Evolutionary conservation across 345 rosid species (phyloP).

Genomic region (Boechera retrofracta): DNA sequence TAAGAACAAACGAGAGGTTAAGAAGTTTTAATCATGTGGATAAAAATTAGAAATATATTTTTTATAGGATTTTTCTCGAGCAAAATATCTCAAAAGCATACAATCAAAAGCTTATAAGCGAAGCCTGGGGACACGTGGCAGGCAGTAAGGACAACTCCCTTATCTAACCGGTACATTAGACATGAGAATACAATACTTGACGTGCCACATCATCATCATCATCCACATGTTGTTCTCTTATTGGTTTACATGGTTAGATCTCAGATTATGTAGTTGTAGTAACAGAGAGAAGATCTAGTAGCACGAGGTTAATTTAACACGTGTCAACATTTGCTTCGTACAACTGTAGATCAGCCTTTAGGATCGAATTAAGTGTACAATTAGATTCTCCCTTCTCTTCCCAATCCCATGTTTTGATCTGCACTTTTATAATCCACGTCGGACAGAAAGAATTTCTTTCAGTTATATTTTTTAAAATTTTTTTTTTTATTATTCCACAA

Average conservation of each 20-base stretch:
- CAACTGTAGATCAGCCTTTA: slow-evolving; percentile 12
- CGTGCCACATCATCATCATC: slow-evolving; percentile 16
- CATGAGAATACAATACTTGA: slow-evolving; percentile 27
- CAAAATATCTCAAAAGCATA: slow-evolving; percentile 33
- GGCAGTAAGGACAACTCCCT: slow-evolving; percentile 32
- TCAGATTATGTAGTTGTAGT: slow-evolving; percentile 40
- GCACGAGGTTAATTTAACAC: slow-evolving; percentile 24
- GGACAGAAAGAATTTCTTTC: neutral
- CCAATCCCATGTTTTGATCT: slow-evolving; percentile 6
- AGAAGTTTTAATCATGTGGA: neutral
- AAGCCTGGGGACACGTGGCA: slow-evolving; percentile 21
- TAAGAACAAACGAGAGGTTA: neutral
- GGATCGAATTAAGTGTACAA: slow-evolving; percentile 31
- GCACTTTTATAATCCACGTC: slow-evolving; percentile 23
- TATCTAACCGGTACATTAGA: slow-evolving; percentile 30
- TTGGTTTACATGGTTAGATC: slow-evolving; percentile 22
- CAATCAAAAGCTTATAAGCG: slow-evolving; percentile 23
- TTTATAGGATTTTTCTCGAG: neutral
- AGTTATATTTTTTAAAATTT: neutral
- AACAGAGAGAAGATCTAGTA: slow-evolving; percentile 27
- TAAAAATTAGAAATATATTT: neutral
- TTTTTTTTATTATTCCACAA: neutral
- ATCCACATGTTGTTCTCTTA: slow-evolving; percentile 36
- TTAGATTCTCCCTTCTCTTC: slow-evolving; percentile 25
- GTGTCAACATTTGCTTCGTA: slow-evolving; percentile 20